Evolutionary conservation across 1,284 basidiomycete genomes (phyloP).

Genomic region (Testicularia cyperi): DNA sequence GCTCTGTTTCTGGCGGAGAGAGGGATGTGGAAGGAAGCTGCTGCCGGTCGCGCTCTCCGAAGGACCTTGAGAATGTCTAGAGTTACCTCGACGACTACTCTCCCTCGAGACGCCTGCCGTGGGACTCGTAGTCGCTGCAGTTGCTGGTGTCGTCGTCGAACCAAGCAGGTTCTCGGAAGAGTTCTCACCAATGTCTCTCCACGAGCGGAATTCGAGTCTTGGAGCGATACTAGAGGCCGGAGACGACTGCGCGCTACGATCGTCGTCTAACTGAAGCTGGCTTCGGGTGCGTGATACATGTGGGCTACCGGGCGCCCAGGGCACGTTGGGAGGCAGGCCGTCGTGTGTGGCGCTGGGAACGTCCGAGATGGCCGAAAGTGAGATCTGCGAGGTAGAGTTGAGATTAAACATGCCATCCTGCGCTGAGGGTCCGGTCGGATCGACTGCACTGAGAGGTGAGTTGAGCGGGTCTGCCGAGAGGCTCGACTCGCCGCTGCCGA

Average conservation of each 20-base stretch:
- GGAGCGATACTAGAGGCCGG: constrained; percentile 14
- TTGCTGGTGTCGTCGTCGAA: too few relatives aligned
- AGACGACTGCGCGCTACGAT: constrained; percentile 26
- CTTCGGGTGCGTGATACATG: constrained; percentile 10
- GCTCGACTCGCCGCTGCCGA: constrained; percentile 26
- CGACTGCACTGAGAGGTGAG: constrained; percentile 20
- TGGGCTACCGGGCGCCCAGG: constrained; percentile 22
- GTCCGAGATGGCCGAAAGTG: constrained; percentile 33
- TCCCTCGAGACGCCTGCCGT: background rate
- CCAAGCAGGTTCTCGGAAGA: too few relatives aligned
- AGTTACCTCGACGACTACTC: background rate
- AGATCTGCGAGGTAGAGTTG: constrained; percentile 31
- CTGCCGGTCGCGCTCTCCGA: constrained; percentile 26
- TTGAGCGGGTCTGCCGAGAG: constrained; percentile 11
- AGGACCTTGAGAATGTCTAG: constrained; percentile 37
- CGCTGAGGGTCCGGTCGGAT: constrained; percentile 3
- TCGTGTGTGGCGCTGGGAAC: constrained; percentile 30
- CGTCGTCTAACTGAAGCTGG: constrained; percentile 22
- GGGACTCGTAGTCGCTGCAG: too few relatives aligned
- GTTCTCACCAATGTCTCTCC: constrained; percentile 20
- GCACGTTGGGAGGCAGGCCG: constrained; percentile 20
- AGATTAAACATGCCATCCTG: constrained; percentile 9
- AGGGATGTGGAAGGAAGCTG: constrained; percentile 16
- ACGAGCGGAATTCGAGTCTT: constrained; percentile 6
- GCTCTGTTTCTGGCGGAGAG: background rate